These are phyloP conservation scores for Rhynchosporium agropyri DNA, from an alignment of 2,329 filamentous ascomycete species.

Conservation along the genomic window DNA sequence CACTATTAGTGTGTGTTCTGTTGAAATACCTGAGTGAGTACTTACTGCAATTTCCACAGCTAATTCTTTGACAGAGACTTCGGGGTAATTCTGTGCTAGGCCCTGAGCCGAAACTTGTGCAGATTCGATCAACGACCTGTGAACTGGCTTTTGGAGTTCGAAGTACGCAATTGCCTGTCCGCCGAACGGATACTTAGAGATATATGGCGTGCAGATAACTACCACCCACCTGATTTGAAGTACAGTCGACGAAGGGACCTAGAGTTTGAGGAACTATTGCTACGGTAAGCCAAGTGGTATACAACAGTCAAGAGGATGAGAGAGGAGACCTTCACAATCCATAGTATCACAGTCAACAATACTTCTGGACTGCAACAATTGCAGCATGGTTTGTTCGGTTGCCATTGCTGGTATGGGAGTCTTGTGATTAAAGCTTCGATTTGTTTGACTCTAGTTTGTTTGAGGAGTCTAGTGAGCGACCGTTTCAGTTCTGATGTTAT, in stretches of 20 bases:
- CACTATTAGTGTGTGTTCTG: background rate
- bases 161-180: constrained; percentile 52
- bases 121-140: constrained; percentile 32
- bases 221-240: constrained; percentile 53
- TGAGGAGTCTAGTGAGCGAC: no score
- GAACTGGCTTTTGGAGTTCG: constrained; percentile 49
- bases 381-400: constrained; percentile 43
- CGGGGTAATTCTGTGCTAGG: constrained; percentile 41
- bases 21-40: background rate
- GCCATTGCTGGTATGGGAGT: constrained; percentile 23
- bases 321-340: constrained; percentile 48
- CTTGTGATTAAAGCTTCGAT: background rate
- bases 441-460: background rate
- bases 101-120: constrained; percentile 19
- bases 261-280: constrained; percentile 48
- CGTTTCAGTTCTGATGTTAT: no score
- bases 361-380: constrained; percentile 49
- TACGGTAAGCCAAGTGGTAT: background rate
- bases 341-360: constrained; percentile 56
- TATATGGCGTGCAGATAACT: background rate
- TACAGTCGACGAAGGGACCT: constrained; percentile 55
- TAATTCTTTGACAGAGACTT: constrained; percentile 49
- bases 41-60: constrained; percentile 58
- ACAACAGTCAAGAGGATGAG: background rate
- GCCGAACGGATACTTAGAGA: background rate